These are phyloP conservation scores for Russula brevipes DNA, from an alignment of 768 basidiomycete species.

Conservation along the genomic window DNA sequence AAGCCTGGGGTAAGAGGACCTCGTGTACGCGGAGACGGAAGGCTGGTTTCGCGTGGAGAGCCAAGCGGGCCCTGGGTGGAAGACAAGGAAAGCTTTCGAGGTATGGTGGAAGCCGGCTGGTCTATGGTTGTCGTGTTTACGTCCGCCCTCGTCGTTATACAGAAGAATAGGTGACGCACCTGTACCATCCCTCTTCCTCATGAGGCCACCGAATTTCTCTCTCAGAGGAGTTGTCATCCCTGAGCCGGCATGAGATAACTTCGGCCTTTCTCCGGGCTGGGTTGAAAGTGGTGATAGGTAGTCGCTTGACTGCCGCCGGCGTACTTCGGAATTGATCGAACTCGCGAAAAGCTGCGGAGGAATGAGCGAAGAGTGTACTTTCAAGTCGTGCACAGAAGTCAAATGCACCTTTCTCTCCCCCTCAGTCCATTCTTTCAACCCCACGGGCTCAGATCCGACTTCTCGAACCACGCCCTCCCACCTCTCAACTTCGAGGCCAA, in stretches of 20 bases:
- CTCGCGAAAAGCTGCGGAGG: conserved; percentile 67
- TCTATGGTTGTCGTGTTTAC: conserved; percentile 40
- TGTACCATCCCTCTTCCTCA: conserved; percentile 64
- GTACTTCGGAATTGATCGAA: conserved; percentile 80
- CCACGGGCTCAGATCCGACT: conserved; percentile 62
- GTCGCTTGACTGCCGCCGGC: conserved; percentile 78
- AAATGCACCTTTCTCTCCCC: conserved; percentile 76
- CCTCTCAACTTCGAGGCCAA: conserved; percentile 81
- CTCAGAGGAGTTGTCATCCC: conserved; percentile 51
- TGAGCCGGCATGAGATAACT: conserved; percentile 48
- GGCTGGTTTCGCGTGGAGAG: conserved; percentile 54
- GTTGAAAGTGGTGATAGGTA: conserved; percentile 56
- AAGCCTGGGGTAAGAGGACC: conserved; percentile 55
- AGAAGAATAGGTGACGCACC: conserved; percentile 40
- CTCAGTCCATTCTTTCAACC: conserved; percentile 74
- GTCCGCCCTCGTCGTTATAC: not conserved
- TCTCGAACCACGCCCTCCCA: conserved; percentile 89
- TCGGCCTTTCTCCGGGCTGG: conserved; percentile 52
- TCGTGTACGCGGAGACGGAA: conserved; percentile 63
- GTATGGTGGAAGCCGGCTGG: conserved; percentile 47
- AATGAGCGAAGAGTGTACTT: not conserved
- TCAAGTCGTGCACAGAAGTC: conserved; percentile 19
- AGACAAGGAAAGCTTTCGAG: conserved; percentile 68
- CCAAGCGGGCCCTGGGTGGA: conserved; percentile 48
- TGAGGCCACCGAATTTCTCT: conserved; percentile 57